Conservation (phyloP, 306 rosid genomes). For the Vigna angularis region DNA sequence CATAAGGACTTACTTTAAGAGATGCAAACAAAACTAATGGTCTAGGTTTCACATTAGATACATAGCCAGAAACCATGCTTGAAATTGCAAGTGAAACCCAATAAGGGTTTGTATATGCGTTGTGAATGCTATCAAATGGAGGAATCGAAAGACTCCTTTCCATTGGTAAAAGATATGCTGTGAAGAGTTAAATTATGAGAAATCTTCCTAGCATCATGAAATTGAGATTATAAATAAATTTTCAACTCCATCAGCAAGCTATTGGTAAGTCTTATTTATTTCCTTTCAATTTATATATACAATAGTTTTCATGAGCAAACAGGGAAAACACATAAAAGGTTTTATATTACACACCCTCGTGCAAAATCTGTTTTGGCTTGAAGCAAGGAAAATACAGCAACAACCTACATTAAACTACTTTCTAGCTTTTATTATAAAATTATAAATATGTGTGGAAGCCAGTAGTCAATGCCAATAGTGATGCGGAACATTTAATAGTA, state of each 20-base stretch:
- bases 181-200: constrained; percentile 54
- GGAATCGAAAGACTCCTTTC: constrained; percentile 51
- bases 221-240: constrained; percentile 40
- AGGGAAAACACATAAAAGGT: background rate
- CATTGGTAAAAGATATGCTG: constrained; percentile 41
- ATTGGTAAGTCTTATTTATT: background rate
- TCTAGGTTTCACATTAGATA: constrained; percentile 52
- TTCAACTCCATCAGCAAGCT: constrained; percentile 12
- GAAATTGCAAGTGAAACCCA: constrained; percentile 47
- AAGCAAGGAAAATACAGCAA: background rate
- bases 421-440: background rate
- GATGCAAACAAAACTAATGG: constrained; percentile 56
- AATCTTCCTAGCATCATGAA: constrained; percentile 67
- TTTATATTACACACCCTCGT: background rate
- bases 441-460: background rate
- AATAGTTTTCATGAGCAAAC: background rate
- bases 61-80: constrained; percentile 58
- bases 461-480: background rate
- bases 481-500: background rate
- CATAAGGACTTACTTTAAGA: constrained; percentile 62
- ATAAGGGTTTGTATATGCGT: constrained; percentile 42
- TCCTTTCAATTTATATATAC: constrained; percentile 19
- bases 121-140: constrained; percentile 51
- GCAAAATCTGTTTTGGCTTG: background rate
- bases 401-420: background rate